Evolutionary conservation across 371 early-diverging fungal genomes (phyloP), one percentile per base, ranked within the genome.

Genomic region (Rhizomucor pusillus): DNA sequence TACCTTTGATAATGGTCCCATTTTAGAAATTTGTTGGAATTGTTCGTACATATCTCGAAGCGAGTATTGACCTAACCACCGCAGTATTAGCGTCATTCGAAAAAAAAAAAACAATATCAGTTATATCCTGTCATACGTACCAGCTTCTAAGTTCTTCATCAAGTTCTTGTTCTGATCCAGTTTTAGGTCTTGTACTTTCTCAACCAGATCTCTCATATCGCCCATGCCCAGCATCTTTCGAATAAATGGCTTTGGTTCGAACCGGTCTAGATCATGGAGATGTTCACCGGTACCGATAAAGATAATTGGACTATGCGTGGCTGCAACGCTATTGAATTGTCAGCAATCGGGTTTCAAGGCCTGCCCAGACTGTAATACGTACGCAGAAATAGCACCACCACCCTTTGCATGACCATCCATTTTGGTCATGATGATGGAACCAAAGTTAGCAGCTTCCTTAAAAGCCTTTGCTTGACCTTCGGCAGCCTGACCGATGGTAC

Each of bases 401-500:
- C 99, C 99, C 71, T 98, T 99, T 29, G 95, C 96, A 61, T 99
- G 97, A 22, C 99, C 99, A 69, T 99, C 99, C 91, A 99, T 93
- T 81, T 99, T 99, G 52, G 99, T 99, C 48, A 99, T 90, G 53
- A 99, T 91, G 52, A 99, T 95, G 2, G 98, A 95, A 50, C 99
- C 99, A 48, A 99, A 89, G 59, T 92, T 84, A n/a, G 98, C 96
- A 6, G 95, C 90, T 62, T 94, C 91, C 59, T 93, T 93, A 68
- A 99, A 99, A 24, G 97, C 98, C 47, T 83, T 73, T 6, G 99
- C 98, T 76, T 99, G 99, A 45, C 83, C 73, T 59, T 99, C 99
- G 4, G 99, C 99, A 13, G 98, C 94, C 79, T 99, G 99, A 62
- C 99, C 99, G 65, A 99, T 99, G 0, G 99, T 95, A 50, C 98